phyloP scores from a whole-genome alignment of 352 stramenopile genomes.

The Pythium aphanidermatum region DNA sequence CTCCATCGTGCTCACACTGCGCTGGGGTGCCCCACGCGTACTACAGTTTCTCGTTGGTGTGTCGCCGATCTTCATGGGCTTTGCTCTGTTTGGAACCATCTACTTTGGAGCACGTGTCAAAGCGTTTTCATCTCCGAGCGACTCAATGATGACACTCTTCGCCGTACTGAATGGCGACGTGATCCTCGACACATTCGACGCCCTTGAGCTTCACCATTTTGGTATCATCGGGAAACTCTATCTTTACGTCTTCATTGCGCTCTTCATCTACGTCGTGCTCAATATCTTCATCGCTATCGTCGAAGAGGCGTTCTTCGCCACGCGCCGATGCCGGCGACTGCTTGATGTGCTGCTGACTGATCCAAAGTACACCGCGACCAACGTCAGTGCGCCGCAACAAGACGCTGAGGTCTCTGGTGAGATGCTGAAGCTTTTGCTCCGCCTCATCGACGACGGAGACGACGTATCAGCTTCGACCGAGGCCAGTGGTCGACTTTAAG shows the following conservation, averaged over 20 bases:
- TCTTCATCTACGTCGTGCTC: constrained; percentile 93
- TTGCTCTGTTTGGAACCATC: constrained; percentile 84
- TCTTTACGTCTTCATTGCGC: constrained; percentile 83
- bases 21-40: constrained; percentile 71
- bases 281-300: constrained; percentile 92
- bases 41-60: constrained; percentile 86
- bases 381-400: constrained; percentile 1
- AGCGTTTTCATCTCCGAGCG: constrained; percentile 57
- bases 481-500: not conserved
- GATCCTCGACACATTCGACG: constrained; percentile 88
- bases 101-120: constrained; percentile 84
- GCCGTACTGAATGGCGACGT: constrained; percentile 89
- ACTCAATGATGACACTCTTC: constrained; percentile 82
- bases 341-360: constrained; percentile 59
- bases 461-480: no score
- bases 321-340: constrained; percentile 48
- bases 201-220: constrained; percentile 68
- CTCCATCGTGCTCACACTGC: constrained; percentile 88
- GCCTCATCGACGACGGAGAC: constrained; percentile 25
- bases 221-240: constrained; percentile 68
- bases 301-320: constrained; percentile 90
- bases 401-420: constrained; percentile 29
- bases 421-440: constrained; percentile 47
- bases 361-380: constrained; percentile 27
- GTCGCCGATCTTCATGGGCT: constrained; percentile 84